Evolutionary conservation across 2,329 filamentous ascomycete species (phyloP), one percentile per base, ranked within the genome.

Genomic region (Neodidymelliopsis sp.): DNA sequence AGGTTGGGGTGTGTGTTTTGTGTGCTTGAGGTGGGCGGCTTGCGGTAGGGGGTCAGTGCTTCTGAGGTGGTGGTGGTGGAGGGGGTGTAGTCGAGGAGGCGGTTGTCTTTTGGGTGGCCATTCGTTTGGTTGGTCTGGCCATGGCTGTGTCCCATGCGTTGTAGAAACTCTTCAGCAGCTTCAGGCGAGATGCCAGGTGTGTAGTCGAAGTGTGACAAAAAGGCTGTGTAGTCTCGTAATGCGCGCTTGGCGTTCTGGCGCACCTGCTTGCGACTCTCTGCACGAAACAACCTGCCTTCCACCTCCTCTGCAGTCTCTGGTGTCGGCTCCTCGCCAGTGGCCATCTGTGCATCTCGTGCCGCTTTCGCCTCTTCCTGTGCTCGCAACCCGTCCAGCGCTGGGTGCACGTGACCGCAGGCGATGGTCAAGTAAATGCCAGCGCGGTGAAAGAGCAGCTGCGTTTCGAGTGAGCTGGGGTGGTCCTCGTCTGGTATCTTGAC

Each of bases 191-290:
- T 71, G 37, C 88, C 83, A 0, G 89, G 88, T 0, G 90, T 89
- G 72, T 94, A 94, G 62, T 94, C 88, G 55, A 94, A 86, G 50
- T 85, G 79, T 1, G 84, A 84, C 28, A 95, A 75, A 65, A 90
- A 94, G 16, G 82, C 77, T 60, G 86, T 77, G 66, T 89, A 91
- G 72, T 94, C 90, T 50, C 86, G 82, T 16, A 94, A 74, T 1
- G 90, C 89, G 45, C 86, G 82, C 71, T 90, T 92, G 3, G 90
- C 90, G 71, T 88, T 86, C 1, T 81, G 79, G 60, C 89, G 89
- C 57, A 93, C 86, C 19, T 81, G 74, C 69, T 88, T 91, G 33
- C 87, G 81, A 33, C 82, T 81, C 54, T 88, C 84, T 18, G 84
- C 70, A 44, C 81, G 76, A 41, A 70, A 75, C 20, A 68, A 68